These are phyloP conservation scores for Blastomyces silverae DNA, from an alignment of 2,329 filamentous ascomycete species.

Conservation along the genomic window DNA sequence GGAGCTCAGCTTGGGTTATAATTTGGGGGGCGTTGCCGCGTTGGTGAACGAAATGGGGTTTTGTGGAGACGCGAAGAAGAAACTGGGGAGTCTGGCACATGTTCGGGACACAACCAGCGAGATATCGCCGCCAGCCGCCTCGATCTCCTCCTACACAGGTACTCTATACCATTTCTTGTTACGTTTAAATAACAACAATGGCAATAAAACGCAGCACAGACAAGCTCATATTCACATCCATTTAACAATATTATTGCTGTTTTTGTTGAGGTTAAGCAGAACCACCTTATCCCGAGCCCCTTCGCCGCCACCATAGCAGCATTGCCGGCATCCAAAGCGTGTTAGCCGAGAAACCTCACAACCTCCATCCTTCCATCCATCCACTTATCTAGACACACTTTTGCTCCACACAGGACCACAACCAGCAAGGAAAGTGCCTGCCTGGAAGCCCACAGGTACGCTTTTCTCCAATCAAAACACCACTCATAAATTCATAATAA, in stretches of 20 bases:
- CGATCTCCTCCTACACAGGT: neutral
- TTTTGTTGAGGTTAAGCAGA: neutral
- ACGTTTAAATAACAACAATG: neutral
- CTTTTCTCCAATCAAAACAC: neutral
- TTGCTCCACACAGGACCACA: neutral
- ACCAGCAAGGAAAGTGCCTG: neutral
- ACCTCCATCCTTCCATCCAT: neutral
- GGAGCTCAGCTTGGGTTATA: neutral
- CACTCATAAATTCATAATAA: neutral
- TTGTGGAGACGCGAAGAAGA: neutral
- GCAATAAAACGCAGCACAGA: too few species aligned
- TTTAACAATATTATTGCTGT: conserved; percentile 1
- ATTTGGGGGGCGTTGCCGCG: neutral
- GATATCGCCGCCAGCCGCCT: too few species aligned
- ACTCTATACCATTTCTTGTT: neutral
- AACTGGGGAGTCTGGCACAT: neutral
- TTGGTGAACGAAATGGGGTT: neutral
- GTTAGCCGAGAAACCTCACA: neutral
- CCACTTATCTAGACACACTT: neutral
- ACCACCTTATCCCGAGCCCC: neutral
- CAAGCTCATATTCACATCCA: neutral
- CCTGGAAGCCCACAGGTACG: neutral
- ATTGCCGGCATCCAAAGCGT: neutral
- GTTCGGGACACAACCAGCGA: neutral
- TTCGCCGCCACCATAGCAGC: neutral